Evolutionary conservation across 139 green algal species (phyloP), one percentile per base, ranked within the genome.

Genomic region (Spirogloea muscicola): DNA sequence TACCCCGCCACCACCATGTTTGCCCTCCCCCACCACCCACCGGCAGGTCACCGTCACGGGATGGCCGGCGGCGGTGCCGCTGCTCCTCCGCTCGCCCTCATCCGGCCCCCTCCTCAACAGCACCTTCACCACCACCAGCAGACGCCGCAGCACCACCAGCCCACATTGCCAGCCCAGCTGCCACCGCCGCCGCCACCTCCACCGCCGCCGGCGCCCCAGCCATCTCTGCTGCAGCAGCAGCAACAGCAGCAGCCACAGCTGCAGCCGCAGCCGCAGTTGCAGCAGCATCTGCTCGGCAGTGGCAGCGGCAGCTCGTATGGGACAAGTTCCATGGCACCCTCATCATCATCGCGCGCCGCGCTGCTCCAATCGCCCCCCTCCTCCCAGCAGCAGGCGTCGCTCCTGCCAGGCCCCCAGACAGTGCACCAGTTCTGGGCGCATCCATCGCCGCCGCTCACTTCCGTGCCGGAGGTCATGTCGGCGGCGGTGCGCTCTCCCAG

Each of bases 161-260:
- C n/a, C n/a, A n/a, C n/a, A n/a, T n/a, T 62, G 62, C 33, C 25
- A 33, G 37, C n/a, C 37, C 62, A 63, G 10, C 62, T 71, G 62
- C 4, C 33, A 3, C 62, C 25, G 1, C 39, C 42, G 41, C 55
- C 10, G 10, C 55, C 10, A 16, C 55, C 29, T 13, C 55, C 10
- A 21, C 55, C 29, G 10, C 55, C 10, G 10, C 31, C 31, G 16
- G 25, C 42, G 39, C 62, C 48, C 7, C 59, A 9, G 59, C 59
- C 48, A 5, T 7, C 21, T 36, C 62, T 62, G 33, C 62, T 41
- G 62, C 62, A 71, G 33, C 41, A 3, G 25, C 41, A 63, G 62
- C 62, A 64, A 31, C 62, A 68, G 40, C 62, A 71, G 62, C 62
- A 71, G 44, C 62, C 18, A 71, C 62, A 58, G 44, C 41, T 4